Conservation (phyloP, 225 moss, liverwort and hornwort genomes). For the Physcomitrium patens region DNA sequence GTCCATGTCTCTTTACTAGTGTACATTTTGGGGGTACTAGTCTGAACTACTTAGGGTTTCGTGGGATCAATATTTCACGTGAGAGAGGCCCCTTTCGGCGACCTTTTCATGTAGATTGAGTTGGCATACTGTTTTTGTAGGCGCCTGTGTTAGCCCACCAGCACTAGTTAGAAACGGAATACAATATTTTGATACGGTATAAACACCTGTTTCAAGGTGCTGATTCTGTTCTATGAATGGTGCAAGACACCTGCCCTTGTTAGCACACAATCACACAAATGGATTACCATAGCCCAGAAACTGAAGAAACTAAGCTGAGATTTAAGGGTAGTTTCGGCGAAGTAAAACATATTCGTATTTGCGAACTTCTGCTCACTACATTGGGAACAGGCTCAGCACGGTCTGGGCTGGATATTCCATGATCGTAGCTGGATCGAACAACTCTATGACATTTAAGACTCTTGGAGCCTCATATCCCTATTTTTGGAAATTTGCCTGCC, state of each 20-base stretch:
- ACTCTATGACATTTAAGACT: no score
- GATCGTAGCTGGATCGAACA: no score
- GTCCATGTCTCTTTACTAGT: constrained; percentile 33
- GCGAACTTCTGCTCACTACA: no score
- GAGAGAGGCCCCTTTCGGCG: constrained; percentile 51
- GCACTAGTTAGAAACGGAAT: constrained; percentile 39
- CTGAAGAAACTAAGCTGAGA: neutral
- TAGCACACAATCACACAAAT: neutral
- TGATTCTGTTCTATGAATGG: constrained; percentile 1
- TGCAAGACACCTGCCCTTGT: neutral
- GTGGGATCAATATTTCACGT: constrained; percentile 43
- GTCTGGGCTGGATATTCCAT: no score
- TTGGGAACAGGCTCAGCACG: no score
- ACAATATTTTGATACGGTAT: constrained; percentile 38
- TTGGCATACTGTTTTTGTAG: constrained; percentile 50
- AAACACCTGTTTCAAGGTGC: constrained; percentile 5
- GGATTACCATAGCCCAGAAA: neutral
- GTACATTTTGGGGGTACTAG: constrained; percentile 52
- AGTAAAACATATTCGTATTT: no score
- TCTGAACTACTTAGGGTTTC: constrained; percentile 34
- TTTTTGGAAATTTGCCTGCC: no score
- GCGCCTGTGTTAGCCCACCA: constrained; percentile 44
- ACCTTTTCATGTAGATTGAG: constrained; percentile 61
- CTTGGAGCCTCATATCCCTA: no score
- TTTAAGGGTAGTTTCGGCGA: no score